Conservation (phyloP, 169 alveolate species). For the Plasmodium relictum region DNA sequence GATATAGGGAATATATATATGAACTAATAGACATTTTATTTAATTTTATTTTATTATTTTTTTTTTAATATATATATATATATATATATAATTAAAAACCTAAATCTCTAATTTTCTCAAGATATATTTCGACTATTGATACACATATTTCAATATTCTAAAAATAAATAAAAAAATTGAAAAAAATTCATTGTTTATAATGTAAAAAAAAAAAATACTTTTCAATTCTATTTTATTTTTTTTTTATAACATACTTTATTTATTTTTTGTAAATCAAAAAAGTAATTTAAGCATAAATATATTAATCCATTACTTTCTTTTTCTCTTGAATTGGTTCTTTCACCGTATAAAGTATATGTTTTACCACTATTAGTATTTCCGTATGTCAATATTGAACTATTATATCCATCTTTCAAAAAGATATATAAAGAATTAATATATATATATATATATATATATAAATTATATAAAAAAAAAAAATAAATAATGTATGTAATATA, state of each 20-base stretch:
- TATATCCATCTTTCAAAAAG: conserved; percentile 51
- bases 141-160: conserved; percentile 55
- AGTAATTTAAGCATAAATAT: conserved; percentile 32
- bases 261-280: conserved; percentile 39
- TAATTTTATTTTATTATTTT: not conserved
- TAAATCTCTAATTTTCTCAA: conserved; percentile 67
- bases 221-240: not conserved
- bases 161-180: not conserved
- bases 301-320: conserved; percentile 34
- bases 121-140: conserved; percentile 59
- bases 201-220: not conserved
- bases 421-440: conserved; percentile 6
- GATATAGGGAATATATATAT: not conserved
- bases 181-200: not conserved
- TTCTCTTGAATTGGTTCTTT: conserved; percentile 6
- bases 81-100: conserved; percentile 17
- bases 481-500: not conserved
- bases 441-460: conserved; percentile 4
- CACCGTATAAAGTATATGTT: conserved; percentile 70
- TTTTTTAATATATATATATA: not conserved
- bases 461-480: not conserved
- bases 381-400: conserved; percentile 72
- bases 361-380: conserved; percentile 76
- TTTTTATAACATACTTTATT: conserved; percentile 28
- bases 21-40: not conserved